phyloP scores from a whole-genome alignment of 768 basidiomycete genomes.

The Lepiota brunneoincarnata region DNA sequence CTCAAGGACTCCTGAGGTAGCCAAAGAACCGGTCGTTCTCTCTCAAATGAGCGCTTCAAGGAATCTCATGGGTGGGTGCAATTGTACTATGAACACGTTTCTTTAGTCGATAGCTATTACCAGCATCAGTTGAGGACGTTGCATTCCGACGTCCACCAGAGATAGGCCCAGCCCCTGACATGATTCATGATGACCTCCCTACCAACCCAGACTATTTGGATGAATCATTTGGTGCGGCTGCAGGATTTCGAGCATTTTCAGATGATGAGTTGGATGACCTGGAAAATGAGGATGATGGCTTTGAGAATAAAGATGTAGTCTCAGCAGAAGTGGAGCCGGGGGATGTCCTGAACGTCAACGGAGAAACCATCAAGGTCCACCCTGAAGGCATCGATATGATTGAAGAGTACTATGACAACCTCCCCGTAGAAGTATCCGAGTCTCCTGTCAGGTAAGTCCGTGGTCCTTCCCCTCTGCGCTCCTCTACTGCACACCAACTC shows the following conservation, averaged over 20 bases:
- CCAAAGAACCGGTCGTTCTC: conserved; percentile 25
- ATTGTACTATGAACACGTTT: not conserved
- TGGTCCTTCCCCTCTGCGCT: not conserved
- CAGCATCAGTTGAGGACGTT: conserved; percentile 78
- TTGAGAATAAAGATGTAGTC: conserved; percentile 20
- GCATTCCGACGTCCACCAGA: conserved; percentile 78
- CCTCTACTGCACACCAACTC: not conserved
- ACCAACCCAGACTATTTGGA: conserved; percentile 88
- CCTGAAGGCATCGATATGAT: conserved; percentile 60
- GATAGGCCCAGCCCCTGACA: conserved; percentile 77
- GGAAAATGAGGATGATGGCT: conserved; percentile 33
- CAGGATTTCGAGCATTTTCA: conserved; percentile 66
- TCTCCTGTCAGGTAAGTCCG: conserved; percentile 44
- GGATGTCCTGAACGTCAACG: conserved; percentile 62
- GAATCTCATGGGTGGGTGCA: conserved; percentile 36
- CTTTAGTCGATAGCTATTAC: not conserved
- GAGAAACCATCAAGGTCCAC: conserved; percentile 82
- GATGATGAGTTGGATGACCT: conserved; percentile 77
- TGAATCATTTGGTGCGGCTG: conserved; percentile 74
- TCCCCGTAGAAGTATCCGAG: conserved; percentile 53
- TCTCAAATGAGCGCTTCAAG: conserved; percentile 14
- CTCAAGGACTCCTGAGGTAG: conserved; percentile 23
- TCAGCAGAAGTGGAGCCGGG: conserved; percentile 30
- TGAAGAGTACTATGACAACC: conserved; percentile 71
- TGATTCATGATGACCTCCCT: conserved; percentile 90